Evolutionary conservation across 441 rosid species (phyloP), one percentile per base, ranked within the genome.

Genomic region (Erodium moschatum): DNA sequence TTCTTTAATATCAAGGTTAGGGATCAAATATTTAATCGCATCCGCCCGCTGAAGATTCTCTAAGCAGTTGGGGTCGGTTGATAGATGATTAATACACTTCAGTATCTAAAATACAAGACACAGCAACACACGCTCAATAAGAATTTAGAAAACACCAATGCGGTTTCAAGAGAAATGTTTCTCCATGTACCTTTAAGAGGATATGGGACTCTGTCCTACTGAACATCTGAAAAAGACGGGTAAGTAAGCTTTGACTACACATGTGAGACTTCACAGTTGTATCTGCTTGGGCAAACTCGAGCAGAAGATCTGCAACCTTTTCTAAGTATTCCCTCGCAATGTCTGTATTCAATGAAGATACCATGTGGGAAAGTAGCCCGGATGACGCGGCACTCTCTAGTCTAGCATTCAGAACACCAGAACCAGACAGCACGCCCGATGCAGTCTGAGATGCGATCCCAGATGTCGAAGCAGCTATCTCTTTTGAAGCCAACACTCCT

Each of bases 21-120:
- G 99, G 75, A 94, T 94, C 82, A 94, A 81, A 78, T 85, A 89
- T 80, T 89, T 91, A 65, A 91, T 94, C 69, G 99, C 96, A 82
- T 94, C 94, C 27, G 99, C 97, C 18, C 96, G 94, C 85, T 94
- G 99, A 81, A 94, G 97, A 81, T 81, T 89, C 84, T 94, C 99
- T 77, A 94, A 85, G 87, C 97, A 91, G 76, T 91, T 94, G 40
- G 99, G 99, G 68, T 94, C 99, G 21, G 86, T 86, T 50, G 99
- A 89, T 73, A 94, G 83, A 79, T 86, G 78, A 74, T 94, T 88
- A 66, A 89, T 82, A 73, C 99, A 94, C 79, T 88, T 81, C 63
- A 94, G 84, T 79, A 88, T 83, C 97, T 91, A 82, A 15, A 73
- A 33, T 66, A 70, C 6, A 68, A 71, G 66, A 80, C 72, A 44